These are phyloP conservation scores for Nemania sp. DNA, from an alignment of 2,329 filamentous ascomycete genomes.

Conservation along the genomic window DNA sequence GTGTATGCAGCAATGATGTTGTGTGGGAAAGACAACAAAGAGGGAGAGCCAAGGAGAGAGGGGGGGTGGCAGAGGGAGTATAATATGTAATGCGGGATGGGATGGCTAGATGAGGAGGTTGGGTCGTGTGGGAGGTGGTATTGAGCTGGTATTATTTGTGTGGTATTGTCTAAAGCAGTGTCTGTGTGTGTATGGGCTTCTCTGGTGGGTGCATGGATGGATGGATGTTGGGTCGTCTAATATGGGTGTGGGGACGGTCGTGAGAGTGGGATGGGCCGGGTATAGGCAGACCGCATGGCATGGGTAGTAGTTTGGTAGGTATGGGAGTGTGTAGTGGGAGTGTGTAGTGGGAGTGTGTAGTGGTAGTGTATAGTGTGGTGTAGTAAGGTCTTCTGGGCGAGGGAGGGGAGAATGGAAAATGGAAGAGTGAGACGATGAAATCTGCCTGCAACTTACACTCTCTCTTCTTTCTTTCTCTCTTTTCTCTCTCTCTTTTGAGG, in stretches of 20 bases:
- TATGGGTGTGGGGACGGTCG: constrained; percentile 16
- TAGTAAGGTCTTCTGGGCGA: not conserved
- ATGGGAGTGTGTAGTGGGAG: not conserved
- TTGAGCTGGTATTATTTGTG: constrained; percentile 17
- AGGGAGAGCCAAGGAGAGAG: constrained; percentile 7
- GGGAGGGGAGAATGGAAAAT: too few relatives aligned
- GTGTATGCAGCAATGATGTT: constrained; percentile 31
- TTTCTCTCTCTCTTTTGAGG: constrained; percentile 18
- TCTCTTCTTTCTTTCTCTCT: constrained; percentile 18
- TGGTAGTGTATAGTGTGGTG: not conserved
- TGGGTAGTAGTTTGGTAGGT: not conserved
- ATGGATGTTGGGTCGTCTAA: constrained; percentile 15
- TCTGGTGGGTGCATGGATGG: not conserved
- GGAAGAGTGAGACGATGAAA: too few relatives aligned
- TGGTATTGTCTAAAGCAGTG: constrained; percentile 10
- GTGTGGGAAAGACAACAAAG: constrained; percentile 35
- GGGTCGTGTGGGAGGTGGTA: constrained; percentile 25
- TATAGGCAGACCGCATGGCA: not conserved
- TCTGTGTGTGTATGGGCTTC: constrained; percentile 20
- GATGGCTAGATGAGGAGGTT: constrained; percentile 32
- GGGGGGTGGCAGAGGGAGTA: constrained; percentile 28
- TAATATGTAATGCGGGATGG: constrained; percentile 29
- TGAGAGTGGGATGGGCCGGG: not conserved
- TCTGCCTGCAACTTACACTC: not conserved
- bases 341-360: not conserved